Evolutionary conservation across 2,329 filamentous ascomycete species (phyloP).

Genomic region (Hypoxylon rubiginosum): DNA sequence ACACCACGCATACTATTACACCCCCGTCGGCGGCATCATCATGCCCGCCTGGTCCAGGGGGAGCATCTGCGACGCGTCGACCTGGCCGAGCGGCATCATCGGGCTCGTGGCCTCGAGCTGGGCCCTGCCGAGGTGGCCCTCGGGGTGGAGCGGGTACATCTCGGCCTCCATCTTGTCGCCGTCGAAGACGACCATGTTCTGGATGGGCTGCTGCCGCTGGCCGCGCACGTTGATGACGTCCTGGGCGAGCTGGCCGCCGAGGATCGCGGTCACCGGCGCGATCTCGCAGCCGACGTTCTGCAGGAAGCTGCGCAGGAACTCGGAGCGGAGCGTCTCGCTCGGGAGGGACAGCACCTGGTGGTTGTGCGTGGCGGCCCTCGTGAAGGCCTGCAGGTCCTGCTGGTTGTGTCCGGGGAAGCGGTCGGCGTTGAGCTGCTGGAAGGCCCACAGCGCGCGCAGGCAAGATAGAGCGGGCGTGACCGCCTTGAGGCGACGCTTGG

Average conservation of each 20-base stretch:
- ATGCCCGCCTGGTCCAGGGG: constrained; percentile 36
- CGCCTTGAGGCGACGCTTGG: constrained; percentile 75
- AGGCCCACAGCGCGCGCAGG: constrained; percentile 91
- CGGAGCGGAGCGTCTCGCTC: constrained; percentile 73
- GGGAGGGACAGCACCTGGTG: constrained; percentile 81
- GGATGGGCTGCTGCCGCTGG: constrained; percentile 91
- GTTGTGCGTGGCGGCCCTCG: constrained; percentile 80
- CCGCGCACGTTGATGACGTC: constrained; percentile 98
- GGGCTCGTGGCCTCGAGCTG: constrained; percentile 55
- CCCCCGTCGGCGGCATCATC: constrained; percentile 26
- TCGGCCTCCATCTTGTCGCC: constrained; percentile 83
- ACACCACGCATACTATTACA: constrained; percentile 21
- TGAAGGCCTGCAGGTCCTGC: constrained; percentile 81
- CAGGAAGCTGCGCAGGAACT: constrained; percentile 85
- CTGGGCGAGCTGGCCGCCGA: constrained; percentile 92
- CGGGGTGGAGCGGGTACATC: constrained; percentile 85
- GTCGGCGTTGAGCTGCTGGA: constrained; percentile 70
- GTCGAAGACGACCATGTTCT: constrained; percentile 95
- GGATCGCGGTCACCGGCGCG: constrained; percentile 86
- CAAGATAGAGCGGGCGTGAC: constrained; percentile 90
- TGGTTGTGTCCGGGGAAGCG: constrained; percentile 68
- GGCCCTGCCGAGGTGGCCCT: constrained; percentile 65
- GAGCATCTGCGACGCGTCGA: constrained; percentile 44
- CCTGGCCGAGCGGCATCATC: constrained; percentile 41
- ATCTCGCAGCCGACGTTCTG: constrained; percentile 89